A percentile compares a stretch with the other conserved stretches of the same genome.
phyloP scores from a whole-genome alignment of 2,329 filamentous ascomycete species.

The Epichloe uncinata region DNA sequence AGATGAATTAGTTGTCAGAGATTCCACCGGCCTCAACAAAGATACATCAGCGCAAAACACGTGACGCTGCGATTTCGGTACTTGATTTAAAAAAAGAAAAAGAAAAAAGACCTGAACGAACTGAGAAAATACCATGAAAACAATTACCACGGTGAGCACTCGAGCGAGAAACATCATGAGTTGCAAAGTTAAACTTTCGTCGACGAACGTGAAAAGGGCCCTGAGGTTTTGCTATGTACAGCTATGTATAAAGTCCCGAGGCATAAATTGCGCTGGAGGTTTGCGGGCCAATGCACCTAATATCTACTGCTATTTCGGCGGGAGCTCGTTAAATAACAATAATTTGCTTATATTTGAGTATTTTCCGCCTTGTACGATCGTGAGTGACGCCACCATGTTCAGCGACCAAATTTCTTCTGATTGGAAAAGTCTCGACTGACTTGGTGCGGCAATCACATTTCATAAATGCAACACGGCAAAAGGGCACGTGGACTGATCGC shows the following conservation, averaged over 20 bases:
- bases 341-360: neutral
- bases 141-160: conserved; percentile 1
- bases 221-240: neutral
- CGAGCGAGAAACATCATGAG: neutral
- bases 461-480: neutral
- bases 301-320: neutral
- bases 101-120: neutral
- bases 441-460: neutral
- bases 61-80: neutral
- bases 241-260: neutral
- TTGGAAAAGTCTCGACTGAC: neutral
- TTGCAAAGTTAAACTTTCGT: neutral
- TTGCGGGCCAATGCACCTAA: neutral
- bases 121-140: neutral
- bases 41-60: neutral
- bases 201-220: conserved; percentile 1
- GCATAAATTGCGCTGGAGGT: neutral
- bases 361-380: neutral
- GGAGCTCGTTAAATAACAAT: neutral
- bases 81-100: neutral
- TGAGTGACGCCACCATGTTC: neutral
- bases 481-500: neutral
- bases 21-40: neutral
- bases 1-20: neutral
- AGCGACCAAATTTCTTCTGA: neutral